Conservation (phyloP, 2,329 filamentous ascomycete species). For the Trichophyton rubrum region DNA sequence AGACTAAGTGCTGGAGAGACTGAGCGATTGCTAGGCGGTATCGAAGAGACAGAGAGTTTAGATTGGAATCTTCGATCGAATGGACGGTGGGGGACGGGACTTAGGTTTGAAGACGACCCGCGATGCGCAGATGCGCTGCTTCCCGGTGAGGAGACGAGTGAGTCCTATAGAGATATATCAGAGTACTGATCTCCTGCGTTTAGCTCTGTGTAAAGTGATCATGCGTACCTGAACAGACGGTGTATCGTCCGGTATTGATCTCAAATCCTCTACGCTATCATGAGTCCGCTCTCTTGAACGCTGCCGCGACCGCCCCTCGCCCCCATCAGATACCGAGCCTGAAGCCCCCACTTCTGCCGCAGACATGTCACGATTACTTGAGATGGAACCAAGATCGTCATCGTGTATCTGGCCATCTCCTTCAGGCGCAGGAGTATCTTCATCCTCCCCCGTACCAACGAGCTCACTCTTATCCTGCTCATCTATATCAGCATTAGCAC, state of each 20-base stretch:
- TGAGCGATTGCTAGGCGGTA: constrained; percentile 50
- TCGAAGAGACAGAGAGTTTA: constrained; percentile 53
- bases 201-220: not conserved
- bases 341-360: not conserved
- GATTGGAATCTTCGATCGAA: constrained; percentile 94
- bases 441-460: constrained; percentile 4
- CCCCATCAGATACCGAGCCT: constrained; percentile 13
- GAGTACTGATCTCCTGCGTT: not conserved
- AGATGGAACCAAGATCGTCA: constrained; percentile 15
- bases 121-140: constrained; percentile 62
- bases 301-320: constrained; percentile 17
- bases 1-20: constrained; percentile 64
- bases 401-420: not conserved
- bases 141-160: constrained; percentile 48
- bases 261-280: constrained; percentile 46
- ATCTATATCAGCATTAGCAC: not conserved
- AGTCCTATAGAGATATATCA: constrained; percentile 33
- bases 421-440: not conserved
- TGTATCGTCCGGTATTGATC: constrained; percentile 70
- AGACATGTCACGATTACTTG: constrained; percentile 15
- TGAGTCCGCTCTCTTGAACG: not conserved
- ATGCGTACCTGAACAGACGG: constrained; percentile 63
- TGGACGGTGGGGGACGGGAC: constrained; percentile 71
- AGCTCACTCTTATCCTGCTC: constrained; percentile 4
- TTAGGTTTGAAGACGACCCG: constrained; percentile 50